Evolutionary conservation across 2,329 filamentous ascomycete genomes (phyloP).

Genomic region (Elsinoe ampelina): DNA sequence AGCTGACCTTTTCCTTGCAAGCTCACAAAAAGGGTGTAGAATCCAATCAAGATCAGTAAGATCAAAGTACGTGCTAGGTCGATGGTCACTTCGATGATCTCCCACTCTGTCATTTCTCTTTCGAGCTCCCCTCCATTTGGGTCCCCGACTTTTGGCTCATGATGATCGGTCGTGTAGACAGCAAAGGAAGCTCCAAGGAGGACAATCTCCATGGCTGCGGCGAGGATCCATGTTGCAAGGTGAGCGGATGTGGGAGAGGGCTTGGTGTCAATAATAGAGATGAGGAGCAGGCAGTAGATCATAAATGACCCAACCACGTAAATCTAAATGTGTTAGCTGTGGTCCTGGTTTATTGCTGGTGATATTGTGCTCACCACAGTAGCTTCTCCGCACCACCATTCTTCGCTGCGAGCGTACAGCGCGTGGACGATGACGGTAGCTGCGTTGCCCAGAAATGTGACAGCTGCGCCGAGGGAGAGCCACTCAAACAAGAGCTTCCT

Average conservation of each 20-base stretch:
- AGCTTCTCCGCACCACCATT: slow-evolving; percentile 77
- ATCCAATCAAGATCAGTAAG: slow-evolving; percentile 48
- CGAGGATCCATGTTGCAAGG: slow-evolving; percentile 67
- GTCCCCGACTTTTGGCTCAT: slow-evolving; percentile 49
- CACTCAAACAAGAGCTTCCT: slow-evolving; percentile 67
- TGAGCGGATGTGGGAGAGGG: slow-evolving; percentile 74
- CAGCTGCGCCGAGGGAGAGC: slow-evolving; percentile 59
- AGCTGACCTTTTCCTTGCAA: slow-evolving; percentile 33
- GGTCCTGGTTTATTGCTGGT: not conserved
- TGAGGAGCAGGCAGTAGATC: slow-evolving; percentile 74
- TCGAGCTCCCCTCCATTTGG: slow-evolving; percentile 27
- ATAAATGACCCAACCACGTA: slow-evolving; percentile 79
- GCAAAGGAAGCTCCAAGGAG: slow-evolving; percentile 61
- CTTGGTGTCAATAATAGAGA: slow-evolving; percentile 76
- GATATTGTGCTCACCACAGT: slow-evolving; percentile 53
- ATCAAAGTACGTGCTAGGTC: slow-evolving; percentile 60
- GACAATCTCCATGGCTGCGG: slow-evolving; percentile 61
- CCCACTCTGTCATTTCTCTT: slow-evolving; percentile 46
- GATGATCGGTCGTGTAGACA: slow-evolving; percentile 59
- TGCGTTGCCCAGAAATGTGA: slow-evolving; percentile 69
- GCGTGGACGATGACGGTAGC: slow-evolving; percentile 65
- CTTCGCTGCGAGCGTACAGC: slow-evolving; percentile 52
- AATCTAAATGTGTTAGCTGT: slow-evolving; percentile 47
- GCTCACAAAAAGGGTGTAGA: slow-evolving; percentile 50
- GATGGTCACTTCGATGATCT: slow-evolving; percentile 56